Base-by-base conservation (phyloP, 768 basidiomycete genomes). In the Psilocybe cubensis region DNA sequence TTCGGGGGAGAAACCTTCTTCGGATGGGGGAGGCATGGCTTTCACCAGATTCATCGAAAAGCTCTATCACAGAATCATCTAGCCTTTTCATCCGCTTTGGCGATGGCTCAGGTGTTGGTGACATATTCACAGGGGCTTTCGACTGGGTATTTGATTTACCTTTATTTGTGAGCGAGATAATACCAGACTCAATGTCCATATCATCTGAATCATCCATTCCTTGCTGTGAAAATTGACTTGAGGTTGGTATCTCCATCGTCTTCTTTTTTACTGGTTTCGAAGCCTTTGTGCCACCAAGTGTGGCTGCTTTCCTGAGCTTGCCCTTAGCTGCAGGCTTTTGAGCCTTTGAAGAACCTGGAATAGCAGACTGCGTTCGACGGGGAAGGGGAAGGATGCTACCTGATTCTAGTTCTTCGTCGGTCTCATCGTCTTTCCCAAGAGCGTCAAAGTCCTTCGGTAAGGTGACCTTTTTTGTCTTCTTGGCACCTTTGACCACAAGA, bases 321-420 rank as follows among this genome's bases (percentile, higher is more conserved):
- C 45, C 59, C 50, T 64, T 83, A 74, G 60, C 61, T 54, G 63
- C 74, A 73, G 29, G 68, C 24, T 68, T 70, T 40, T 59, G 51
- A 17, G 50, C 50, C 66, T 58, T n/a, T 38, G 70, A 66, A 11
- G 72, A 63, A 4, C 70, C 63, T 28, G 72, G 68, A 8, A 66
- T 64, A 14, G 72, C 73, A 17, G 88, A 84, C 52, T 78, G 76
- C 0, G 86, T 79, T 38, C 88, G 80, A 35, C 82, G 83, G 6
- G 77, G 72, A 40, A 66, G 70, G 59, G 70, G 68, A 21, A 76
- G 57, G 21, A 87, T 67, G 4, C 67, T 58, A 8, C 83, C 87
- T 2, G 81, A 80, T 61, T 87, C 85, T 12, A 92, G 77, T 38
- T 88, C 88, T 63, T 76, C 71, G 64, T 92, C 91, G 21, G 80